phyloP scores from a whole-genome alignment of 768 basidiomycete genomes.

The Tulasnella sp. region DNA sequence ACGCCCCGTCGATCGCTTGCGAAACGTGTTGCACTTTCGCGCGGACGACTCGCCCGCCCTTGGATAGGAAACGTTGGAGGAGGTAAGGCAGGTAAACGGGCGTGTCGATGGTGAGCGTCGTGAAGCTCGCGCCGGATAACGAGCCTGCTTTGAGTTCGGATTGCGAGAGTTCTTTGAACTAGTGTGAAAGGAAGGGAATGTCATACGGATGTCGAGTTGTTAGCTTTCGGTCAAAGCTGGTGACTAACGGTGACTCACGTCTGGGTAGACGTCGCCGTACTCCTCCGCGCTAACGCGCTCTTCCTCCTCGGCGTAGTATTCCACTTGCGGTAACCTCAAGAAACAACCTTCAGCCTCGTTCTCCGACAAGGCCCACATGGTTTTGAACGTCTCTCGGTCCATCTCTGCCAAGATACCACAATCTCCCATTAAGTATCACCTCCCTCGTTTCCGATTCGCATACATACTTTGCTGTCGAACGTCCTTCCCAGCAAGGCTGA shows the following conservation, averaged over 20 bases:
- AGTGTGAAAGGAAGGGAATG: not conserved
- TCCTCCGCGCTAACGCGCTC: not conserved
- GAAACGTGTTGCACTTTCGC: constrained; percentile 54
- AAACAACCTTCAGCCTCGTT: constrained; percentile 43
- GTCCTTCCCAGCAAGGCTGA: constrained; percentile 44
- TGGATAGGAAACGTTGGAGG: constrained; percentile 40
- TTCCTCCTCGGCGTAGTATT: constrained; percentile 37
- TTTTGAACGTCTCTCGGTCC: constrained; percentile 62
- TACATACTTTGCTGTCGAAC: constrained; percentile 40
- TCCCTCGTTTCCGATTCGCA: not conserved
- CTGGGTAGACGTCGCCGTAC: constrained; percentile 21
- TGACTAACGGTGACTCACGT: constrained; percentile 21
- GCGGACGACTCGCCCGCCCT: constrained; percentile 52
- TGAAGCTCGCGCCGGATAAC: constrained; percentile 45
- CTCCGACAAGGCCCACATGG: constrained; percentile 61
- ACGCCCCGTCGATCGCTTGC: constrained; percentile 51
- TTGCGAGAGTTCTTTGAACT: constrained; percentile 4
- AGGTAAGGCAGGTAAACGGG: constrained; percentile 55
- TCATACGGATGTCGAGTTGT: too few relatives aligned
- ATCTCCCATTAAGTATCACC: not conserved
- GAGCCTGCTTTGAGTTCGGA: constrained; percentile 32
- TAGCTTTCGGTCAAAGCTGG: too few relatives aligned
- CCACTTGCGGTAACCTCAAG: constrained; percentile 49
- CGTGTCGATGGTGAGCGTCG: constrained; percentile 56
- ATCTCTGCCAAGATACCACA: constrained; percentile 33